Evolutionary conservation across 257 asterid species (phyloP).

Genomic region (Nyctanthes arbortristis): DNA sequence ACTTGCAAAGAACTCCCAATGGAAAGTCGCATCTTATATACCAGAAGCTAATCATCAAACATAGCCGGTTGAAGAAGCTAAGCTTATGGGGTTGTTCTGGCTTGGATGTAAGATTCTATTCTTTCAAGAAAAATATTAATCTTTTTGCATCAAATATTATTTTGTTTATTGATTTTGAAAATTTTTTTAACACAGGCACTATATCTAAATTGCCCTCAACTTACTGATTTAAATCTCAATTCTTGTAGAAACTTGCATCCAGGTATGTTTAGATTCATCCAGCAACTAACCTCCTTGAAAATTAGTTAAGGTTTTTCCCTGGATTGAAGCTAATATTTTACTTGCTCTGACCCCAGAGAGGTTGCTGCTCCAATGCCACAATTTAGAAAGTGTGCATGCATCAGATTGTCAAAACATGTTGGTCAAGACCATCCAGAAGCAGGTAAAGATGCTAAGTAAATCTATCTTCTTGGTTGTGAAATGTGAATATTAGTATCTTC

Average conservation of each 20-base stretch:
- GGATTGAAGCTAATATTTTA: constrained; percentile 2
- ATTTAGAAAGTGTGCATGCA: constrained; percentile 80
- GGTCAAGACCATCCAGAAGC: constrained; percentile 69
- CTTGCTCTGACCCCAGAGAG: constrained; percentile 55
- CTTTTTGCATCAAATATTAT: not conserved
- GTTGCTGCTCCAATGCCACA: constrained; percentile 79
- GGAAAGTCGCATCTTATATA: constrained; percentile 60
- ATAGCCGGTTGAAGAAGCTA: constrained; percentile 73
- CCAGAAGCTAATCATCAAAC: constrained; percentile 93
- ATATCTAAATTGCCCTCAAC: constrained; percentile 80
- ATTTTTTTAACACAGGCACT: constrained; percentile 65
- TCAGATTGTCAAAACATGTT: constrained; percentile 65
- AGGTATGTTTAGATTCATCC: constrained; percentile 44
- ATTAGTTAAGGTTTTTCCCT: not conserved
- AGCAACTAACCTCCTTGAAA: not conserved
- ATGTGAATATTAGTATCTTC: not conserved
- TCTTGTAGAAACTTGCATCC: constrained; percentile 82
- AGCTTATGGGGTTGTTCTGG: constrained; percentile 99
- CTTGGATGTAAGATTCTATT: constrained; percentile 68
- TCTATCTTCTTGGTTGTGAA: not conserved
- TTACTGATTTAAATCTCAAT: constrained; percentile 78
- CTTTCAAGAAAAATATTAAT: not conserved
- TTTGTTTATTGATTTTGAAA: constrained; percentile 25
- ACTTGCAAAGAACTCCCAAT: constrained; percentile 47
- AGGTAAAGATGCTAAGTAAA: constrained; percentile 46